Conservation (phyloP, 805 yeast genomes). For the Komagataella kurtzmanii region DNA sequence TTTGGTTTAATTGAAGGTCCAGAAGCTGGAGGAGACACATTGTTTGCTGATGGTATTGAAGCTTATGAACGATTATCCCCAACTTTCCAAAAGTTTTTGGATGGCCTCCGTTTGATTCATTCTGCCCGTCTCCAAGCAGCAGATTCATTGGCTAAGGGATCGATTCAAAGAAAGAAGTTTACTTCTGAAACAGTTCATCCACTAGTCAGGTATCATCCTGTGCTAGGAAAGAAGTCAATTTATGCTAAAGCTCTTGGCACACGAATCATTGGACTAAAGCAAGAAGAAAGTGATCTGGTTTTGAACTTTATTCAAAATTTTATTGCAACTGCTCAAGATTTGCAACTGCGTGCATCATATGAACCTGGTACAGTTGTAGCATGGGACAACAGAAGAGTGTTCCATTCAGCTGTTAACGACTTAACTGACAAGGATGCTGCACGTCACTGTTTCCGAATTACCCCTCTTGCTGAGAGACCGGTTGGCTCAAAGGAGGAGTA, state of each 20-base stretch:
- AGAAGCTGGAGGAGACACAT: conserved; percentile 67
- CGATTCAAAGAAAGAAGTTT: conserved; percentile 45
- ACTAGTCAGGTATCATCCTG: conserved; percentile 61
- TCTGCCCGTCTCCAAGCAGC: conserved; percentile 60
- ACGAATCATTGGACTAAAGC: conserved; percentile 57
- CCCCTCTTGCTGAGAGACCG: conserved; percentile 66
- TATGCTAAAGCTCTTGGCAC: conserved; percentile 51
- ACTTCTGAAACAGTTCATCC: conserved; percentile 57
- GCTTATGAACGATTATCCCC: conserved; percentile 65
- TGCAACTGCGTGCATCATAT: conserved; percentile 62
- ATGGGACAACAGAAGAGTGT: conserved; percentile 69
- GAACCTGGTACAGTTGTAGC: conserved; percentile 56
- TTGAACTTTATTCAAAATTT: conserved; percentile 43
- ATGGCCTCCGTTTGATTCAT: conserved; percentile 55
- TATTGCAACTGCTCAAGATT: conserved; percentile 37
- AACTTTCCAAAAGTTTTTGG: conserved; percentile 40
- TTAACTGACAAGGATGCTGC: conserved; percentile 50
- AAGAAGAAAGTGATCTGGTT: conserved; percentile 53
- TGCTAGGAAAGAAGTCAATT: conserved; percentile 45
- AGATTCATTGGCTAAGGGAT: conserved; percentile 40
- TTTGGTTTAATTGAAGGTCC: conserved; percentile 50
- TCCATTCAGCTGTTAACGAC: conserved; percentile 63
- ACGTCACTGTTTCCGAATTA: conserved; percentile 64
- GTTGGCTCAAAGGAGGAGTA: conserved; percentile 17
- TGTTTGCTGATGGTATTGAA: conserved; percentile 58